Percentiles rank a stretch among this genome's conserved stretches.
Evolutionary conservation across 2,329 filamentous ascomycete species (phyloP).

Genomic region (Arthrobotrys musiformis): DNA sequence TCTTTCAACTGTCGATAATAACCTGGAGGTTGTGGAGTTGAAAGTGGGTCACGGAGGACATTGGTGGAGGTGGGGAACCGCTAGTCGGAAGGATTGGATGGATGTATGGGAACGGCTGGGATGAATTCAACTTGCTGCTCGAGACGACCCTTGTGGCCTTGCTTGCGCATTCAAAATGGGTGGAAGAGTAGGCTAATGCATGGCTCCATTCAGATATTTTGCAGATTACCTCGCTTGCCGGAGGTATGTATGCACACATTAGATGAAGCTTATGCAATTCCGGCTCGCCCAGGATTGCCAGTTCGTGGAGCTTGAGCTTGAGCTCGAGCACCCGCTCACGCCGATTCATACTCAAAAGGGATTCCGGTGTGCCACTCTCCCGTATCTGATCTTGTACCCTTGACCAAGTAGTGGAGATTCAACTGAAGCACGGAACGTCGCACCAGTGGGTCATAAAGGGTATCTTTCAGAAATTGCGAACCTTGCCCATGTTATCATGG

Average conservation of each 20-base stretch:
- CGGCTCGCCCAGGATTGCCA: constrained; percentile 25
- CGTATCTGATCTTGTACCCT: background rate
- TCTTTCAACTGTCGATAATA: constrained; percentile 3
- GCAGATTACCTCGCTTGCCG: constrained; percentile 19
- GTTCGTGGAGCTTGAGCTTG: background rate
- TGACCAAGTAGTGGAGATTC: background rate
- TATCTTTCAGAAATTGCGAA: constrained; percentile 6
- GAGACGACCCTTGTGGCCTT: background rate
- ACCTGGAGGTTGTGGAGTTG: constrained; percentile 16
- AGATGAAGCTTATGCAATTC: background rate
- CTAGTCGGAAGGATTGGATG: constrained; percentile 8
- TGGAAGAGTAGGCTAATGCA: background rate
- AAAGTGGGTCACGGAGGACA: constrained; percentile 41
- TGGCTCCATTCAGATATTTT: constrained; percentile 28
- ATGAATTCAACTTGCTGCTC: constrained; percentile 4
- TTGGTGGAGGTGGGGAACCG: constrained; percentile 48
- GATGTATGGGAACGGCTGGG: constrained; percentile 1
- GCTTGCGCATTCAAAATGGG: background rate
- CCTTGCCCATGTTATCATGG: constrained; percentile 5
- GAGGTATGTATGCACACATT: background rate
- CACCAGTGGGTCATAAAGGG: background rate
- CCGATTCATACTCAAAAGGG: background rate
- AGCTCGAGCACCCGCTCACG: constrained; percentile 7
- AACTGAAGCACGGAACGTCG: background rate
- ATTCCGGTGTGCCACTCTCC: constrained; percentile 11